Base-by-base conservation (phyloP, 129 eudicot species). In the Chrysanthemum seticuspe region DNA sequence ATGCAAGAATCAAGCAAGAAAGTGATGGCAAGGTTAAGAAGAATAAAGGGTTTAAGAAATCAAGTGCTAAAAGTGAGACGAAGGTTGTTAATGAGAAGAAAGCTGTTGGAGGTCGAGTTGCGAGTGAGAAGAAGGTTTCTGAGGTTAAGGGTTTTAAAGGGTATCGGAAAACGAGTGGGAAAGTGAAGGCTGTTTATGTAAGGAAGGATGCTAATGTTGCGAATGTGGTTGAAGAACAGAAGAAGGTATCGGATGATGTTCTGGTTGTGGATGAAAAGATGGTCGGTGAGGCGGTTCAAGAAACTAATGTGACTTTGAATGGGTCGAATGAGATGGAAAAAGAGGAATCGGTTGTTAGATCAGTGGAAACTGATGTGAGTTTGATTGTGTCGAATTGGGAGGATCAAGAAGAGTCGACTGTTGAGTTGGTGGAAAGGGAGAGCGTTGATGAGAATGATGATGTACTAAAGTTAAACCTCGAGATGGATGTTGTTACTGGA, bases 61-160 rank as follows among this genome's bases (percentile, higher is more conserved):
- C 25, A 73, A 64, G 49, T 19, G 49, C 15, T 5, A 50, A 58
- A 62, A 29, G 73, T 72, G 58, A 69, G 59, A 55, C 18, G 73
- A 81, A 81, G 47, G 65, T 74, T 65, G 63, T 72, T 54, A 78
- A 65, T 48, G 78, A 78, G 63, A 78, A 49, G n/a, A 78, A 78
- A 19, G 29, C n/a, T 19, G 69, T 47, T 65, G 62, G 65, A 72
- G 78, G 19, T 72, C 56, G 50, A 0, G 11, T 0, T 49, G 59
- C 50, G 23, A 65, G 3, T 65, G 74, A 13, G 54, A 72, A 72
- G 54, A 65, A 47, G 78, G 67, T 65, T 56, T 13, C 48, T 4
- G 78, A 70, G 70, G 76, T 67, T 5, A 78, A 78, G 23, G 40
- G 62, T 18, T 44, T 9, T 2, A 72, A 72, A n/a, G 61, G 14